Conservation (phyloP, 1,284 basidiomycete genomes). For the Rhodotorula sp. region DNA sequence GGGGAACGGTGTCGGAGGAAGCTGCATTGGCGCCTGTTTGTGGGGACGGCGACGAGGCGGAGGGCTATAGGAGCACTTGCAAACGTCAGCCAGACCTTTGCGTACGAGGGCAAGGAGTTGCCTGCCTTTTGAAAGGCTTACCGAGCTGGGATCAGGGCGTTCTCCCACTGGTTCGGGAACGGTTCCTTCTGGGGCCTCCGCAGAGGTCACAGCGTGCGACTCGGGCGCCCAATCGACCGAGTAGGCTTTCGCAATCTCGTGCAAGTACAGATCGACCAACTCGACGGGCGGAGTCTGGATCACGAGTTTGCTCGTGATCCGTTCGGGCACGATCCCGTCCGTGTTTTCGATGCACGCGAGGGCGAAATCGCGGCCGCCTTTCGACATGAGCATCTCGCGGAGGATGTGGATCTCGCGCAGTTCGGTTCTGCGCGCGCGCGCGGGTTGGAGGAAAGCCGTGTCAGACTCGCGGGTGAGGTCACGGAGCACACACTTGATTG, state of each 20-base stretch:
- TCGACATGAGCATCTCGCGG: conserved; percentile 90
- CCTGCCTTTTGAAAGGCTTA: background rate
- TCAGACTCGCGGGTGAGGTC: background rate
- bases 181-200: background rate
- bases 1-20: background rate
- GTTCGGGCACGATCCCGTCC: conserved; percentile 72
- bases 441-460: background rate
- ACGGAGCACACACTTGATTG: no score
- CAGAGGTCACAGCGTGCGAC: background rate
- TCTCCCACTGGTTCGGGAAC: background rate
- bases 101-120: background rate
- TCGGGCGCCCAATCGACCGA: background rate
- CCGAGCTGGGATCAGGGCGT: background rate
- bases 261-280: conserved; percentile 80
- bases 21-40: background rate
- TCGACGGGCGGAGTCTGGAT: conserved; percentile 66
- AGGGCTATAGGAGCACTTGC: background rate
- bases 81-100: no score
- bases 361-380: conserved; percentile 81
- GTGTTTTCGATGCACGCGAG: conserved; percentile 76
- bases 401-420: conserved; percentile 78
- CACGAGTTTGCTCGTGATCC: conserved; percentile 68
- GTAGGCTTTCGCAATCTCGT: conserved; percentile 75
- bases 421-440: conserved; percentile 42
- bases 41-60: background rate